Conservation (phyloP, 208 protist genomes). For the Angomonas ambiguus region DNA sequence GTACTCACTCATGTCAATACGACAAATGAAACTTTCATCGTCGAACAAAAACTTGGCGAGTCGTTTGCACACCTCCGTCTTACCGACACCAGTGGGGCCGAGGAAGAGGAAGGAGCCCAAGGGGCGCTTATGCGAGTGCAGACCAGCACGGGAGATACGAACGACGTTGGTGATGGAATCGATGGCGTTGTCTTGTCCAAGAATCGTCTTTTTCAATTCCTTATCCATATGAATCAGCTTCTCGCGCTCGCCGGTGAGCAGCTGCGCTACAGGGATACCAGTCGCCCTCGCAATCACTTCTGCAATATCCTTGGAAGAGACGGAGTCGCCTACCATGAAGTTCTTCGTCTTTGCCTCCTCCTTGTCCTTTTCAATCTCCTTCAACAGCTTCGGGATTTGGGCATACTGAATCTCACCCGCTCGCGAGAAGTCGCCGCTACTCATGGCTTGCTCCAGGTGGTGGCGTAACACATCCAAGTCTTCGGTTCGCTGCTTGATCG, state of each 20-base stretch:
- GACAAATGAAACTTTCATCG: constrained; percentile 94
- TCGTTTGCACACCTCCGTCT: constrained; percentile 97
- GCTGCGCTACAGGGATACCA: constrained; percentile 95
- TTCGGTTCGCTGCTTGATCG: constrained; percentile 90
- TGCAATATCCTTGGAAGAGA: constrained; percentile 93
- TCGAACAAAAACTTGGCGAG: constrained; percentile 96
- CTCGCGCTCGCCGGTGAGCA: constrained; percentile 88
- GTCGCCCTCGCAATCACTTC: constrained; percentile 96
- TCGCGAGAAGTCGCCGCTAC: constrained; percentile 60
- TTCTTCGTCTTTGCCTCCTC: constrained; percentile 88
- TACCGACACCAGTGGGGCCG: constrained; percentile 94
- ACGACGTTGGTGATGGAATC: constrained; percentile 94
- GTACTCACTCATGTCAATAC: constrained; percentile 99
- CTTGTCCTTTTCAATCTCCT: constrained; percentile 87
- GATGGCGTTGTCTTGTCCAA: constrained; percentile 97
- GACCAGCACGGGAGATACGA: constrained; percentile 92
- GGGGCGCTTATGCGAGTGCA: constrained; percentile 88
- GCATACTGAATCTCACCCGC: constrained; percentile 81
- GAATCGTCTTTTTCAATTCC: constrained; percentile 85
- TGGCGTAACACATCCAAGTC: constrained; percentile 76
- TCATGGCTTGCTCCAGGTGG: constrained; percentile 83
- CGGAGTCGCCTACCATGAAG: constrained; percentile 93
- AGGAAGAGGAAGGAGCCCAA: constrained; percentile 96
- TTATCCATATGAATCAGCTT: constrained; percentile 86
- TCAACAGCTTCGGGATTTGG: constrained; percentile 70